A percentile compares a stretch with the other conserved stretches of the same genome.
Evolutionary conservation across 305 asterid species (phyloP).

Genomic region (Lippia alba): DNA sequence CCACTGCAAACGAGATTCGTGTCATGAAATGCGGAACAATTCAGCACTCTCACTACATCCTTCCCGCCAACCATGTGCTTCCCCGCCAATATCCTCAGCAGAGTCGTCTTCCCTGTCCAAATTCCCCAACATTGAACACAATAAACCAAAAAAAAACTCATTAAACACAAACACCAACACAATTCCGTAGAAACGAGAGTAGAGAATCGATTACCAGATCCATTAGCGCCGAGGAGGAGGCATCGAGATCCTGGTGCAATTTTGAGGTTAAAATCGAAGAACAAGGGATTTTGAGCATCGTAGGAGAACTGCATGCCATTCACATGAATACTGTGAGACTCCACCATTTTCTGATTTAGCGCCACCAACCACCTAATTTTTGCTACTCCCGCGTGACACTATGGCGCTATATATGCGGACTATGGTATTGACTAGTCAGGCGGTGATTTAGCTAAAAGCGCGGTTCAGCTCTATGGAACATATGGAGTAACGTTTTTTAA

Average conservation of each 20-base stretch:
- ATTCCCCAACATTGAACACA: not conserved
- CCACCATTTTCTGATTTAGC: constrained; percentile 30
- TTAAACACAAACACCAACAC: not conserved
- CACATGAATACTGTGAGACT: constrained; percentile 59
- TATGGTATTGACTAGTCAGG: too few relatives aligned
- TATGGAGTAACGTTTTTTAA: too few relatives aligned
- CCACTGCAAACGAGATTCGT: constrained; percentile 85
- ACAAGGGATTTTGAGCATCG: constrained; percentile 63
- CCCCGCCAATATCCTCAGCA: constrained; percentile 94
- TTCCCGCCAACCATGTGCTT: constrained; percentile 96
- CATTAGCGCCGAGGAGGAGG: constrained; percentile 96
- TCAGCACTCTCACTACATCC: constrained; percentile 83
- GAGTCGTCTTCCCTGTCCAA: constrained; percentile 82
- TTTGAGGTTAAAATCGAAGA: constrained; percentile 70
- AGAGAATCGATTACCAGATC: constrained; percentile 65
- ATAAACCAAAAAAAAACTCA: not conserved
- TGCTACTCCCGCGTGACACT: not conserved
- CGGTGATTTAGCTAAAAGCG: too few relatives aligned
- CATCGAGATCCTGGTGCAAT: constrained; percentile 82
- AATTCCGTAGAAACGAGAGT: not conserved
- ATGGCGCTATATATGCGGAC: too few relatives aligned
- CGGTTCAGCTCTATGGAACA: too few relatives aligned
- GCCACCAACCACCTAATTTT: not conserved
- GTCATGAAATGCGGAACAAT: constrained; percentile 85
- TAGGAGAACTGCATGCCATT: constrained; percentile 89